phyloP scores from a whole-genome alignment of 2,329 filamentous ascomycete genomes.

The Fusarium multiceps region DNA sequence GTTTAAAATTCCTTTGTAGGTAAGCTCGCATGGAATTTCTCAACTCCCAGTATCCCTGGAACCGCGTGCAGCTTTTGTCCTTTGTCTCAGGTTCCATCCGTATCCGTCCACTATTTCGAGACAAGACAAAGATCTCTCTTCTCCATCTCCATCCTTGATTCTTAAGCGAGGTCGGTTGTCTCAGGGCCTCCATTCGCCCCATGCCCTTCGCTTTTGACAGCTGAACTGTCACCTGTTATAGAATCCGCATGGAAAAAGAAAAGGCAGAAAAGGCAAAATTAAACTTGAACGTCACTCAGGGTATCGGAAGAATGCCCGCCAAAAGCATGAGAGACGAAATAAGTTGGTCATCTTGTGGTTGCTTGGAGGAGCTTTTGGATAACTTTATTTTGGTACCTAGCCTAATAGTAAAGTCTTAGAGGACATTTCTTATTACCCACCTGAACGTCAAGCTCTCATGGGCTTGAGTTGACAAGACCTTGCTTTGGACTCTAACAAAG shows the following conservation, averaged over 20 bases:
- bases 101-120: constrained; percentile 7
- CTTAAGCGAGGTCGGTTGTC: constrained; percentile 33
- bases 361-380: no score
- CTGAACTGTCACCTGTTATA: not conserved
- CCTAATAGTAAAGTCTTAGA: no score
- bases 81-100: constrained; percentile 9
- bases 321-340: no score
- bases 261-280: not conserved
- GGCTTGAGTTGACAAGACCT: not conserved
- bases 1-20: not conserved
- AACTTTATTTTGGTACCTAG: no score
- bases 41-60: not conserved
- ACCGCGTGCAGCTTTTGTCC: constrained; percentile 1
- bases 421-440: no score
- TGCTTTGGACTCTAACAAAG: not conserved
- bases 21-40: not conserved
- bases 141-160: constrained; percentile 4
- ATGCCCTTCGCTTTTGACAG: constrained; percentile 12
- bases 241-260: not conserved
- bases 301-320: no score
- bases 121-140: constrained; percentile 13
- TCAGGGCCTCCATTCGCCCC: constrained; percentile 18
- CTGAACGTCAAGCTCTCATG: not conserved
- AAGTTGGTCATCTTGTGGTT: no score
- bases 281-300: no score